phyloP scores from a whole-genome alignment of 371 early-diverging fungal genomes.

The Haplosporangium sp. region DNA sequence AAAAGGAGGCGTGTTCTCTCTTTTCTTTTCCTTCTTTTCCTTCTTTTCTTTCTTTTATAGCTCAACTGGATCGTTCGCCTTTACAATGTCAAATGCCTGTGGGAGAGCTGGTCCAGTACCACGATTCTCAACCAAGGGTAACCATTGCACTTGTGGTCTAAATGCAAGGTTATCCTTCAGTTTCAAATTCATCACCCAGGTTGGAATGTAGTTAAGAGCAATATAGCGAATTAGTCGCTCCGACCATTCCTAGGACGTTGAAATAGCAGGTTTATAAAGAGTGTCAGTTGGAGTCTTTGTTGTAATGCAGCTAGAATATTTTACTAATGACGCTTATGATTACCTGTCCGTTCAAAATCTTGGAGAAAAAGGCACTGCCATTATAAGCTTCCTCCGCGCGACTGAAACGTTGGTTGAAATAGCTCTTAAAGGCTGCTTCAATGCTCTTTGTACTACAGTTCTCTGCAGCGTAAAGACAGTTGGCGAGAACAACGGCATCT shows the following conservation, averaged over 20 bases:
- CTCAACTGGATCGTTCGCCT: too few relatives aligned
- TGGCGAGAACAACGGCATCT: conserved; percentile 30
- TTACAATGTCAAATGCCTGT: background rate
- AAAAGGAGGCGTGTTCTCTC: too few relatives aligned
- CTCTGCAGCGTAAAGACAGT: conserved; percentile 17
- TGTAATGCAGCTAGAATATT: background rate
- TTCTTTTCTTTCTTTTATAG: too few relatives aligned
- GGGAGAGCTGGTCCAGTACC: conserved; percentile 7
- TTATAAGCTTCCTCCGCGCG: conserved; percentile 1
- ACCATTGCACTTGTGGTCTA: conserved; percentile 11
- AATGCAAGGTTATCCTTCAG: background rate
- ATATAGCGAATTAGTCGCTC: background rate
- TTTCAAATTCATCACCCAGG: background rate
- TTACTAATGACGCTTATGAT: background rate
- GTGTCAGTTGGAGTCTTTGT: too few relatives aligned
- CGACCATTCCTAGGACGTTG: background rate
- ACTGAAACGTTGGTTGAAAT: conserved; percentile 13
- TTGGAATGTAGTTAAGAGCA: conserved; percentile 9
- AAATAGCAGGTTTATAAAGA: background rate
- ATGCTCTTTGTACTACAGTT: background rate
- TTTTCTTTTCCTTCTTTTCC: too few relatives aligned
- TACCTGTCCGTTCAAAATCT: background rate
- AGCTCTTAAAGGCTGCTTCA: conserved; percentile 12
- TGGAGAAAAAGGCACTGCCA: background rate
- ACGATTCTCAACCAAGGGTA: conserved; percentile 6